These are phyloP conservation scores for Exserohilum rostratum DNA, from an alignment of 2,329 filamentous ascomycete genomes.

Conservation along the genomic window DNA sequence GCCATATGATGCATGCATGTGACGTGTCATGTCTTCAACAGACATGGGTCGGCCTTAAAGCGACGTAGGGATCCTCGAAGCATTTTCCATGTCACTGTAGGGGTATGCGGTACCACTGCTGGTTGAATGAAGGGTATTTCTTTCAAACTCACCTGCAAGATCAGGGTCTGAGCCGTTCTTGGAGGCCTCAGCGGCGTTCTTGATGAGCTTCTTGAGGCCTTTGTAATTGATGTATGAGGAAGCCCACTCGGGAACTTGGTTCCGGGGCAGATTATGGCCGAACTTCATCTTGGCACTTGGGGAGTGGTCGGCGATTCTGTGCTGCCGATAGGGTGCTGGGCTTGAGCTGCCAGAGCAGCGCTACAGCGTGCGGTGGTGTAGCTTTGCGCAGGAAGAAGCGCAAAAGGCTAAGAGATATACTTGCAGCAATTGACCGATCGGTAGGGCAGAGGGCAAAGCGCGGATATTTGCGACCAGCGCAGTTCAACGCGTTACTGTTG, in stretches of 20 bases:
- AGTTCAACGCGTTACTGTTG: conserved; percentile 27
- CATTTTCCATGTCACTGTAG: no score
- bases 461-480: conserved; percentile 23
- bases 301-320: conserved; percentile 1
- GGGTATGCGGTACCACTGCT: no score
- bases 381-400: conserved; percentile 16
- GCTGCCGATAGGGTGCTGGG: not conserved
- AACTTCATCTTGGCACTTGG: conserved; percentile 51
- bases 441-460: conserved; percentile 12
- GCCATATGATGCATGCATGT: not conserved
- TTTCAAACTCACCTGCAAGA: conserved; percentile 75
- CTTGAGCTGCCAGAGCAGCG: not conserved
- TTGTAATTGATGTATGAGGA: conserved; percentile 88
- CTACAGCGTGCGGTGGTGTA: not conserved
- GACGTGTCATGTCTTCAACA: not conserved
- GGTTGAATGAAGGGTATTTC: no score
- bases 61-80: no score
- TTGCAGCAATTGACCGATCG: conserved; percentile 14
- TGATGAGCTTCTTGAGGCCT: conserved; percentile 93
- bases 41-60: not conserved
- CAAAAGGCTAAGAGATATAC: conserved; percentile 21
- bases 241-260: conserved; percentile 88
- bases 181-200: conserved; percentile 70
- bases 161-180: conserved; percentile 78
- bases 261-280: conserved; percentile 69